These are phyloP conservation scores for Fusarium papillatum DNA, from an alignment of 2,329 filamentous ascomycete species.

Conservation along the genomic window DNA sequence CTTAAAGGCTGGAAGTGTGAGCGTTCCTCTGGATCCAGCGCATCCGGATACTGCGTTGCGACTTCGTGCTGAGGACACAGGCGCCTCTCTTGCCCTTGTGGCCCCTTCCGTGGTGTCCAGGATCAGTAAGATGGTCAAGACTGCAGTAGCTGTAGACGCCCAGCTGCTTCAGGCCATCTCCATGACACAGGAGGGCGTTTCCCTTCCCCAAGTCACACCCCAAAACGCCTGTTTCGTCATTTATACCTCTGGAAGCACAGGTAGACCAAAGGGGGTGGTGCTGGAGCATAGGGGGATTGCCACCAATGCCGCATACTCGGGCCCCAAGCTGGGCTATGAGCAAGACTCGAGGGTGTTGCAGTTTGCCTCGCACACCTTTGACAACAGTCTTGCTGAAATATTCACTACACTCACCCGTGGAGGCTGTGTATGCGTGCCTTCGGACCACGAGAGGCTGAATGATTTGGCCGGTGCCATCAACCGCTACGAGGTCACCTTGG, in stretches of 20 bases:
- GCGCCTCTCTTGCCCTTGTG: slow-evolving; percentile 24
- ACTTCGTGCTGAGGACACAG: slow-evolving; percentile 25
- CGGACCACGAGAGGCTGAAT: slow-evolving; percentile 32
- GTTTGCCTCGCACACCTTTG: slow-evolving; percentile 37
- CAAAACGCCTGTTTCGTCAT: slow-evolving; percentile 36
- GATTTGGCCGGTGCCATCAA: slow-evolving; percentile 27
- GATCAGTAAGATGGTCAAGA: slow-evolving; percentile 17
- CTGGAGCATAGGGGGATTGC: slow-evolving; percentile 32
- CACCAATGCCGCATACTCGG: slow-evolving; percentile 19
- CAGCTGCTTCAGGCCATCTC: not conserved
- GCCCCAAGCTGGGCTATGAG: slow-evolving; percentile 22
- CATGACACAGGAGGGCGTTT: rapidly evolving
- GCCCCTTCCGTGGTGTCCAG: slow-evolving; percentile 1
- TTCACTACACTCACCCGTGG: slow-evolving; percentile 27
- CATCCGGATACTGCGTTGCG: slow-evolving; percentile 36
- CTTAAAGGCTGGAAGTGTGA: slow-evolving; percentile 32
- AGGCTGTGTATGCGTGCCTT: slow-evolving; percentile 33
- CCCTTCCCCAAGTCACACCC: slow-evolving; percentile 7
- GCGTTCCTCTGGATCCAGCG: slow-evolving; percentile 28
- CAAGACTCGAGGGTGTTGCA: slow-evolving; percentile 31
- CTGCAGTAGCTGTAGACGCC: slow-evolving; percentile 17
- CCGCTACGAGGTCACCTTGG: slow-evolving; percentile 23
- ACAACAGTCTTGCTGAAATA: slow-evolving; percentile 32
- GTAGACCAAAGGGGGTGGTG: slow-evolving; percentile 28
- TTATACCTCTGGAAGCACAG: slow-evolving; percentile 37